A percentile compares a stretch with the other conserved stretches of the same genome.
Evolutionary conservation across 2,329 filamentous ascomycete species (phyloP).

Genomic region (Phialophora verrucosa): DNA sequence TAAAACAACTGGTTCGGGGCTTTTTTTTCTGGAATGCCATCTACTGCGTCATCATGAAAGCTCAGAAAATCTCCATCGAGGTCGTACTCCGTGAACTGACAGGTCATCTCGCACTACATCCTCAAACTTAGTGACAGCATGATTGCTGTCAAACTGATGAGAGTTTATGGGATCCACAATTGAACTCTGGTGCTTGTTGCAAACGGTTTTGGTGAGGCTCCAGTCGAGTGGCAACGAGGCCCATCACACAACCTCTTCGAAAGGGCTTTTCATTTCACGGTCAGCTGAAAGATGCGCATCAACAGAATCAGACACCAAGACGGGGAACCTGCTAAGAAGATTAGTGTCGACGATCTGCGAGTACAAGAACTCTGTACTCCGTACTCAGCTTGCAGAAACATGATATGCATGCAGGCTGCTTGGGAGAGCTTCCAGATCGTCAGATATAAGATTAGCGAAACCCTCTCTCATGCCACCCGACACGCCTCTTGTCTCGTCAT

Average conservation of each 20-base stretch:
- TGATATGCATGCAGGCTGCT: background rate
- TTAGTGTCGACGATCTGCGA: background rate
- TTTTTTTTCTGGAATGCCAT: background rate
- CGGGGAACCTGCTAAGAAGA: background rate
- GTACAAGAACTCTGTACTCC: background rate
- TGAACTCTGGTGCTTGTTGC: background rate
- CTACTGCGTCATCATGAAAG: background rate
- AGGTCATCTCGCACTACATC: background rate
- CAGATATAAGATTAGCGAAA: background rate
- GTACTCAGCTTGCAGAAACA: background rate
- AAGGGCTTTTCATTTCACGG: background rate
- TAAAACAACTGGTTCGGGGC: background rate
- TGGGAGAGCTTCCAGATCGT: background rate
- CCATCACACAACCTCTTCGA: background rate
- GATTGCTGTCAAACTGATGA: background rate
- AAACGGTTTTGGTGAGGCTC: background rate
- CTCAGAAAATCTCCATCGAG: background rate
- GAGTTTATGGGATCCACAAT: background rate
- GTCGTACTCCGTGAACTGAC: background rate
- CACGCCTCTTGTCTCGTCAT: background rate
- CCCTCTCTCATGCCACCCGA: background rate
- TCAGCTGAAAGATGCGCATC: background rate
- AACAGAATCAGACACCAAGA: background rate
- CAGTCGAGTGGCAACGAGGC: background rate
- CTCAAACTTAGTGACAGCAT: background rate